Evolutionary conservation across 805 yeast species (phyloP), one percentile per base, ranked within the genome.

Genomic region (Saturnispora besseyi): DNA sequence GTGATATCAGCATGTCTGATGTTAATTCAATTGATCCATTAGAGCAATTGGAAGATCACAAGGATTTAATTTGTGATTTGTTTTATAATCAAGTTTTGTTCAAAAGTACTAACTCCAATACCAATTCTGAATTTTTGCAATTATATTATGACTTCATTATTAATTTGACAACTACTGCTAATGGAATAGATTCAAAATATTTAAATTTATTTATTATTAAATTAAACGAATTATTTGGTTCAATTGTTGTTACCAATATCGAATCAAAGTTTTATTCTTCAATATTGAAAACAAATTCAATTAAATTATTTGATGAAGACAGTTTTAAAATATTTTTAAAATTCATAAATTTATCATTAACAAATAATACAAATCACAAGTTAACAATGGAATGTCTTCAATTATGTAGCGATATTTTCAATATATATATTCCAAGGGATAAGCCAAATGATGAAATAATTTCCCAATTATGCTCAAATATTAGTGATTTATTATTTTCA

Each of bases 1-100:
- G 78, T 3, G 76, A 72, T 56, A 68, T 69, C 11, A 68, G 73
- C 28, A 70, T 74, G 66, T 55, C 59, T 11, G 63, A 57, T 34
- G 3, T 59, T 15, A 63, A 57, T 34, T 13, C 9, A 18, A 6
- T 38, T 37, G 70, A 66, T 48, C 70, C 71, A 6, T 49, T 53
- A 12, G 53, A 51, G 2, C 41, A 50, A 4, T 49, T 67, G 21
- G 24, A 43, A 3, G 43, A 21, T 3, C 51, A 54, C 12, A 24
- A 49, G 5, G 40, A 45, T 1, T n/a, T 36, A 13, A 46, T 64
- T 9, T 62, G 64, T 44, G 55, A 55, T 4, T 28, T 43, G 5
- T 53, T 62, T 41, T 44, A 48, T 12, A 47, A 50, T n/a, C 45
- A 59, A 30, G 40, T 61, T 26, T 18, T 18, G 7, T 41, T 38